A percentile compares a stretch with the other conserved stretches of the same genome.
phyloP scores from a whole-genome alignment of 148 eudicot genomes.

The Persicaria tinctoria region DNA sequence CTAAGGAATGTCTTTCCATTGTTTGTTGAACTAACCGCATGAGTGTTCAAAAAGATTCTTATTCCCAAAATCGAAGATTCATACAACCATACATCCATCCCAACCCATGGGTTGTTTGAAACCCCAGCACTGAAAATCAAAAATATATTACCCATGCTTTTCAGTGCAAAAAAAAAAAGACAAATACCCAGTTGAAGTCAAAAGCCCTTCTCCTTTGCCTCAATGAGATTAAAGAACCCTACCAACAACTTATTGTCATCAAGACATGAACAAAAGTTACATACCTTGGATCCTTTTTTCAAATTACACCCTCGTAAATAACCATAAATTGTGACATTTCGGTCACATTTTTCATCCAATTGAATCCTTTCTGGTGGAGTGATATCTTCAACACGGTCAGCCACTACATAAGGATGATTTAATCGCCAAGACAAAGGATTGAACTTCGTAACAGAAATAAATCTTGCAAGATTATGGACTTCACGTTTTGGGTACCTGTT shows the following conservation, averaged over 20 bases:
- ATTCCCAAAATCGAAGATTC: not conserved
- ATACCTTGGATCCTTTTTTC: slow-evolving; percentile 89
- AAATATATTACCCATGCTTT: not conserved
- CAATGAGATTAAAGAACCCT: not conserved
- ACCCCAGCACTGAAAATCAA: not conserved
- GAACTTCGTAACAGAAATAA: slow-evolving; percentile 90
- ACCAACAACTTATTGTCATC: not conserved
- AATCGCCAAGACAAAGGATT: slow-evolving; percentile 76
- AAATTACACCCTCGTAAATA: slow-evolving; percentile 92
- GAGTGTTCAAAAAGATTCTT: not conserved
- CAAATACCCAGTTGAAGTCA: not conserved
- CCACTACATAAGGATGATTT: slow-evolving; percentile 79
- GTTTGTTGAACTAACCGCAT: not conserved
- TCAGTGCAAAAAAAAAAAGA: not conserved
- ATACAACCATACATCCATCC: not conserved
- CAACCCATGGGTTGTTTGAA: not conserved
- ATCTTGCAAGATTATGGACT: slow-evolving; percentile 86
- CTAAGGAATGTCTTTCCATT: not conserved
- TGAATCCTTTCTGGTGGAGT: slow-evolving; percentile 76
- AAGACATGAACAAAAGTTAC: slow-evolving; percentile 7
- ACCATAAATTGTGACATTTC: slow-evolving; percentile 82
- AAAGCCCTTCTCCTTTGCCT: not conserved
- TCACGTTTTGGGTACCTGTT: slow-evolving; percentile 83
- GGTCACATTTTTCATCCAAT: slow-evolving; percentile 62
- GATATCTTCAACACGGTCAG: slow-evolving; percentile 94